Evolutionary conservation across 768 basidiomycete species (phyloP).

Genomic region (Naganishia kalamii): DNA sequence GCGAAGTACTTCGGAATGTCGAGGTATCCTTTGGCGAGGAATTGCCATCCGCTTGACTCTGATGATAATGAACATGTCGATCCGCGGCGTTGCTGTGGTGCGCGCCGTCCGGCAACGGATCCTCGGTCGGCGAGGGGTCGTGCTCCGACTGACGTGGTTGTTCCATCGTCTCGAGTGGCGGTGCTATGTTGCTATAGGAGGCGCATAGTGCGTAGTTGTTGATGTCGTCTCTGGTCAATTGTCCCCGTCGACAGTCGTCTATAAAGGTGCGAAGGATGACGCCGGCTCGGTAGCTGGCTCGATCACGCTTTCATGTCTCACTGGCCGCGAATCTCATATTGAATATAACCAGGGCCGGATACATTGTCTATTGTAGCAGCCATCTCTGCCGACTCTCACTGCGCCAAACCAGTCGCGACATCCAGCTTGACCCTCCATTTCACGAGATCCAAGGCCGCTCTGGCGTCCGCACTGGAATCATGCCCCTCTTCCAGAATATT

Average conservation of each 20-base stretch:
- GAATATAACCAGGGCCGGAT: no score
- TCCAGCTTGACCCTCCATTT: slow-evolving; percentile 70
- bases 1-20: neutral
- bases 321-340: no score
- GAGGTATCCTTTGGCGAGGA: neutral
- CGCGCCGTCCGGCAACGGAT: neutral
- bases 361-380: neutral
- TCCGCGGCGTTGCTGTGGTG: neutral
- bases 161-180: neutral
- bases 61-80: slow-evolving; percentile 1
- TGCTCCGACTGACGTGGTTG: neutral
- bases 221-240: no score
- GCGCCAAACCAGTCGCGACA: neutral
- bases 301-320: no score
- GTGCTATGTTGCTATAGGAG: neutral
- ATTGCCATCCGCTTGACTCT: neutral
- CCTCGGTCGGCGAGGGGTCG: no score
- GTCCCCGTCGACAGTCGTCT: no score
- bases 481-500: slow-evolving; percentile 72
- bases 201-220: no score
- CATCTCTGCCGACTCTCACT: neutral
- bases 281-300: no score
- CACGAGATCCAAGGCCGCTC: slow-evolving; percentile 80
- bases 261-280: no score
- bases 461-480: slow-evolving; percentile 82